Evolutionary conservation across 2,329 filamentous ascomycete genomes (phyloP).

Genomic region (Scedosporium aurantiacum): DNA sequence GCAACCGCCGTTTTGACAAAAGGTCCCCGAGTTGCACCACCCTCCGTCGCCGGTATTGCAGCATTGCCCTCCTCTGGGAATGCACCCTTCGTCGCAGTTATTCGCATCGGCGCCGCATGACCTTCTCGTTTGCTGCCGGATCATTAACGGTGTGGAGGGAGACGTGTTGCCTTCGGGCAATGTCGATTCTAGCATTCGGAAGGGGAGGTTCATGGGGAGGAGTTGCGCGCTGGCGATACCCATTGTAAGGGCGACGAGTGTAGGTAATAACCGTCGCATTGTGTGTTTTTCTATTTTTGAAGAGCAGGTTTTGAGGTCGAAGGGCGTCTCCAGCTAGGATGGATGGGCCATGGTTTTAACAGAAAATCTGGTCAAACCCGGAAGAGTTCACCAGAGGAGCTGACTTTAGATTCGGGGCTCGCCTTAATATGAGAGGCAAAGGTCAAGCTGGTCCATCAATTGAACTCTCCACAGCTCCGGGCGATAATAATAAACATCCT

Average conservation of each 20-base stretch:
- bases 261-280: not conserved
- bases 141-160: not conserved
- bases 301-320: not conserved
- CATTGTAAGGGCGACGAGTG: not conserved
- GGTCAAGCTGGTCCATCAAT: not conserved
- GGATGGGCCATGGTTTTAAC: not conserved
- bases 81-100: constrained; percentile 2
- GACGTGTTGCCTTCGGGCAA: not conserved
- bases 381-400: not conserved
- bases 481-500: not conserved
- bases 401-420: not conserved
- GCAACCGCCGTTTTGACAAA: not conserved
- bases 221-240: not conserved
- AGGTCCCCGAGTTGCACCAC: not conserved
- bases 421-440: constrained; percentile 1
- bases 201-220: not conserved
- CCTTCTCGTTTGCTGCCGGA: not conserved
- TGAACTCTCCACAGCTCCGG: not conserved
- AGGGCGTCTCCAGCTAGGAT: not conserved
- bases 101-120: not conserved
- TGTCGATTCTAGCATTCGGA: not conserved
- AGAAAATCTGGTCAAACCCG: not conserved
- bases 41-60: not conserved
- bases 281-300: not conserved
- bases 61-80: not conserved